Conservation (phyloP, 805 yeast genomes). For the Wickerhamiella slavikovae region DNA sequence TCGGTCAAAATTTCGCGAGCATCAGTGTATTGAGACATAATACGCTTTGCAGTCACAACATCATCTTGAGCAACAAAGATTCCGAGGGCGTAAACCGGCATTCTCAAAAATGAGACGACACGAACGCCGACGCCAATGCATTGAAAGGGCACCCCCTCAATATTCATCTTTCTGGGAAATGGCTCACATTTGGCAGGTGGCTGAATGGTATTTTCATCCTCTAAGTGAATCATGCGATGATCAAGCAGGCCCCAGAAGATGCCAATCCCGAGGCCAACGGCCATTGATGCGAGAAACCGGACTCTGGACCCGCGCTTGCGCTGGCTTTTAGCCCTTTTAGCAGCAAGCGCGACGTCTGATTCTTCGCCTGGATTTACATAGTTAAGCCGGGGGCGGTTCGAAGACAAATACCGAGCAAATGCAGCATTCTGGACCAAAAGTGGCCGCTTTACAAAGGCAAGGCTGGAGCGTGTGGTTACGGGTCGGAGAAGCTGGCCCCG, state of each 20-base stretch:
- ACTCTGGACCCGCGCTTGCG: conserved; percentile 4
- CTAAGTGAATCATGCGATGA: conserved; percentile 1
- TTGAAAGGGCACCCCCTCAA: conserved; percentile 22
- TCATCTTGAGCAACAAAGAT: conserved; percentile 54
- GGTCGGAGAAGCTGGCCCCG: no score
- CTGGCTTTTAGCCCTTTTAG: background rate
- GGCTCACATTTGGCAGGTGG: conserved; percentile 19
- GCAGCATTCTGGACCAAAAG: no score
- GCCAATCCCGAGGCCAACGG: conserved; percentile 5
- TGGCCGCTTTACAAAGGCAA: no score
- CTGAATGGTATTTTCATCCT: conserved; percentile 9
- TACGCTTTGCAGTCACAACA: conserved; percentile 8
- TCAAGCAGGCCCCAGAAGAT: conserved; percentile 4
- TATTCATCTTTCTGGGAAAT: conserved; percentile 14
- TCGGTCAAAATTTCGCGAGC: conserved; percentile 19
- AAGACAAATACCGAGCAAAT: background rate
- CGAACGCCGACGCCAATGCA: conserved; percentile 68
- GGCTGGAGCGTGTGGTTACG: no score
- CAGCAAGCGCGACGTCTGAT: background rate
- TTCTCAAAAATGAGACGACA: conserved; percentile 57
- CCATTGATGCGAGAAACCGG: no score
- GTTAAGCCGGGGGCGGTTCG: background rate
- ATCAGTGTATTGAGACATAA: conserved; percentile 7
- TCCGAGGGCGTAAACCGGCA: conserved; percentile 79
- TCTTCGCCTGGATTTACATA: background rate